Evolutionary conservation across 768 basidiomycete genomes (phyloP).

Genomic region (Lactarius hatsudake): DNA sequence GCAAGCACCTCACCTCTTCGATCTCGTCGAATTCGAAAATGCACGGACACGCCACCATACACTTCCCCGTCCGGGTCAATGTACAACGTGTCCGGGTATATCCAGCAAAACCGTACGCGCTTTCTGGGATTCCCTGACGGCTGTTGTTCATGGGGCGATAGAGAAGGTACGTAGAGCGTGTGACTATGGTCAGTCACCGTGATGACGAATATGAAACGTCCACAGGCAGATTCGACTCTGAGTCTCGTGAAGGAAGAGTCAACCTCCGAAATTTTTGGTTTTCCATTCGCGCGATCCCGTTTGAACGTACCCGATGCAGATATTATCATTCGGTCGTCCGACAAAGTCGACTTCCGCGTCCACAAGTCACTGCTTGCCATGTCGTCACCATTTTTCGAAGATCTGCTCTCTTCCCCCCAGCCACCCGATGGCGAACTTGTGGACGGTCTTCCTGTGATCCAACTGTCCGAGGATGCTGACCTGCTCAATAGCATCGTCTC

Average conservation of each 20-base stretch:
- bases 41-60: neutral
- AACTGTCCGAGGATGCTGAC: conserved; percentile 9
- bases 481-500: conserved; percentile 10
- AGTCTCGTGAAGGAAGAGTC: neutral
- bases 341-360: conserved; percentile 32
- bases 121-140: neutral
- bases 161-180: neutral
- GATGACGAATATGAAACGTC: neutral
- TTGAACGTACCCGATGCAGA: neutral
- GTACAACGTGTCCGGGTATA: neutral
- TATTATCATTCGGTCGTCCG: conserved; percentile 33
- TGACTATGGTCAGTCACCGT: neutral
- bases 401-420: neutral
- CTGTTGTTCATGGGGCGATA: neutral
- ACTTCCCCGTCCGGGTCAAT: no score
- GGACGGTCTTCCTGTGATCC: conserved; percentile 20
- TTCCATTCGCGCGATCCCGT: neutral
- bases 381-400: neutral
- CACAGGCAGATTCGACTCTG: neutral
- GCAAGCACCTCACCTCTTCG: neutral
- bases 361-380: conserved; percentile 33
- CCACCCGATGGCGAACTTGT: neutral
- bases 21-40: neutral
- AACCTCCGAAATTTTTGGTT: neutral
- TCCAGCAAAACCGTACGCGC: neutral